These are phyloP conservation scores for Pleoardoris graminearum DNA, from an alignment of 2,329 filamentous ascomycete genomes.

Conservation along the genomic window DNA sequence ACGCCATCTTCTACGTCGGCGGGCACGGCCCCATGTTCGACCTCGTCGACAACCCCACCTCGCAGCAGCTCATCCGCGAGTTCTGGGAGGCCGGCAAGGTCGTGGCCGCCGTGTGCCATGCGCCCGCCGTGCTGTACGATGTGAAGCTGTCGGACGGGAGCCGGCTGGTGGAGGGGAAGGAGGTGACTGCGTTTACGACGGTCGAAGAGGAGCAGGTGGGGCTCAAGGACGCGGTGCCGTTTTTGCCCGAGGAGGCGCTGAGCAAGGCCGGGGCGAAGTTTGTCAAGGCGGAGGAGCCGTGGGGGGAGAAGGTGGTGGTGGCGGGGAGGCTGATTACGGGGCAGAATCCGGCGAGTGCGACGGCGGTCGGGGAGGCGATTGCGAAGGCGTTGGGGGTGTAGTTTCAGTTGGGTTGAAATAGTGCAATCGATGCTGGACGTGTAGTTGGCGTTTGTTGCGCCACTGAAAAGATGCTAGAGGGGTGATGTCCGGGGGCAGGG, in stretches of 20 bases:
- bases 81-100: conserved; percentile 65
- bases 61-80: conserved; percentile 63
- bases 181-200: conserved; percentile 64
- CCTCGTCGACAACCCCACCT: conserved; percentile 60
- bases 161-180: conserved; percentile 59
- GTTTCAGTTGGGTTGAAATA: no score
- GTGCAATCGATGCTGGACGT: no score
- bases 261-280: conserved; percentile 58
- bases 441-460: no score
- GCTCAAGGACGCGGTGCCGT: conserved; percentile 56
- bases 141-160: conserved; percentile 57
- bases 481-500: no score
- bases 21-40: conserved; percentile 70
- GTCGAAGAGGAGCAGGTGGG: conserved; percentile 56
- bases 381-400: conserved; percentile 41
- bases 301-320: conserved; percentile 50
- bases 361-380: conserved; percentile 50
- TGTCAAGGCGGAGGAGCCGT: conserved; percentile 58
- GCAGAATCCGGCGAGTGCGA: conserved; percentile 53
- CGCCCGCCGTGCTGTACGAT: conserved; percentile 64
- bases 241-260: conserved; percentile 63
- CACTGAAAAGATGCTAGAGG: no score
- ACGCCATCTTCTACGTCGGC: conserved; percentile 64
- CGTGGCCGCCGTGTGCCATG: conserved; percentile 70
- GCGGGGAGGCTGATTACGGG: conserved; percentile 51